Base-by-base conservation (phyloP, 169 alveolate species). In the Plasmodium inui region DNA sequence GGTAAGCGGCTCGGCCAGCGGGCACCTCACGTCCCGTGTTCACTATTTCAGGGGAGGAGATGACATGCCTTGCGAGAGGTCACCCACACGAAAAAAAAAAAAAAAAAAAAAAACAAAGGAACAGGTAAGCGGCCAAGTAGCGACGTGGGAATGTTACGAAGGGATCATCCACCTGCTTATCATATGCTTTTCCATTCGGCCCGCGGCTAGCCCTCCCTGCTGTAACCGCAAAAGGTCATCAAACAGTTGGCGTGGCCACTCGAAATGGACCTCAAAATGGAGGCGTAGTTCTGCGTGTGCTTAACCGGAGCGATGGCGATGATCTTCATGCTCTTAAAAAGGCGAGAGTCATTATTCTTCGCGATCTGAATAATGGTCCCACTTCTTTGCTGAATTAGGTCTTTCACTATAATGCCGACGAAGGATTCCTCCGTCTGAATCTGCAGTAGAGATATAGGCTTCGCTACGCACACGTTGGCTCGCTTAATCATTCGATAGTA, bases 391-490 rank as follows among this genome's bases (percentile, higher is more conserved):
- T 91, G 95, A 81, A 91, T 46, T 71, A 91, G 26, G 53, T 91
- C 92, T 14, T 81, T 91, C 55, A 91, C 95, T 9, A 91, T 91
- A 39, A 53, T 44, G 9, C 95, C 95, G 4, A 82, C 84, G 82
- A n/a, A 91, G 34, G 95, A 70, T 72, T 91, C 95, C 22, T 91
- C 74, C 22, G 95, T 91, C 55, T 91, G 95, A 81, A 91, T 91
- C 30, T 81, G 92, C 37, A 91, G 72, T 7, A 91, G 41, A n/a
- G 95, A 70, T 39, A 91, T 70, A 3, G 95, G 95, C 37, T 82
- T 41, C 10, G 92, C 95, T 71, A 91, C 61, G 32, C 74, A 61
- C 50, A 91, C 71, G 76, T 37, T 91, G 73, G 92, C 91, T n/a
- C 57, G 72, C 57, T 46, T 91, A 70, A 91, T 46, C 72, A 82